Evolutionary conservation across 495 filamentous ascomycete genomes (phyloP).

Genomic region (Tuber umbilicatum): DNA sequence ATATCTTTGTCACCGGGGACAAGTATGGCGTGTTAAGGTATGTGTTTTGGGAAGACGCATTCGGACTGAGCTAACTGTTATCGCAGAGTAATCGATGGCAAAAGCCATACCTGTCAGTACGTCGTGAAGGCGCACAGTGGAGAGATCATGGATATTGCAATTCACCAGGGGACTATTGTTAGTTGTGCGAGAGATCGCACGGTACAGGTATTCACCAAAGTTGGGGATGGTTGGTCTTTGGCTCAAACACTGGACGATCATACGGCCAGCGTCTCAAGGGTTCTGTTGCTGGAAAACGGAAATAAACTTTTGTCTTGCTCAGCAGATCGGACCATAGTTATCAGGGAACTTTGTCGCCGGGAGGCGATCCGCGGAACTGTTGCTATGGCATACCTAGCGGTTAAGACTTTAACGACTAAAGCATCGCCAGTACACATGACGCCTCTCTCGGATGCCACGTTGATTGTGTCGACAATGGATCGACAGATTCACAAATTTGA

Average conservation of each 20-base stretch:
- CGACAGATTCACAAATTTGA: slow-evolving; percentile 73
- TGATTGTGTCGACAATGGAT: slow-evolving; percentile 75
- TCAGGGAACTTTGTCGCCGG: slow-evolving; percentile 57
- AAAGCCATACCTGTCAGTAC: slow-evolving; percentile 35
- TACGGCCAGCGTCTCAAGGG: slow-evolving; percentile 59
- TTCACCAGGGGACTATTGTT: slow-evolving; percentile 63
- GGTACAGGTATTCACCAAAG: slow-evolving; percentile 72
- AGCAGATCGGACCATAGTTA: slow-evolving; percentile 75
- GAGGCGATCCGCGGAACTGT: slow-evolving; percentile 50
- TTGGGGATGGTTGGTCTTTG: slow-evolving; percentile 51
- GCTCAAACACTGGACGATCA: slow-evolving; percentile 75
- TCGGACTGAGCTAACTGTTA: slow-evolving; percentile 14
- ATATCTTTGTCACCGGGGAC: slow-evolving; percentile 72
- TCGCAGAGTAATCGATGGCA: slow-evolving; percentile 47
- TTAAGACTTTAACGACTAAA: slow-evolving; percentile 70
- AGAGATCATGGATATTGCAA: slow-evolving; percentile 75
- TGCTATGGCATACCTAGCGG: slow-evolving; percentile 60
- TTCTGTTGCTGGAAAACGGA: slow-evolving; percentile 59
- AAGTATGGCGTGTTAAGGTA: slow-evolving; percentile 74
- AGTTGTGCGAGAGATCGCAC: slow-evolving; percentile 82
- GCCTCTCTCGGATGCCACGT: slow-evolving; percentile 54
- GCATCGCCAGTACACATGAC: slow-evolving; percentile 80
- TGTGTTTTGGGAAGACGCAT: slow-evolving; percentile 12
- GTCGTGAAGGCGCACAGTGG: slow-evolving; percentile 67
- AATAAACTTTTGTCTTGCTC: slow-evolving; percentile 77